A percentile compares a stretch with the other conserved stretches of the same genome.
phyloP scores from a whole-genome alignment of 2,329 filamentous ascomycete genomes.

The Ascochyta clinopodiicola region DNA sequence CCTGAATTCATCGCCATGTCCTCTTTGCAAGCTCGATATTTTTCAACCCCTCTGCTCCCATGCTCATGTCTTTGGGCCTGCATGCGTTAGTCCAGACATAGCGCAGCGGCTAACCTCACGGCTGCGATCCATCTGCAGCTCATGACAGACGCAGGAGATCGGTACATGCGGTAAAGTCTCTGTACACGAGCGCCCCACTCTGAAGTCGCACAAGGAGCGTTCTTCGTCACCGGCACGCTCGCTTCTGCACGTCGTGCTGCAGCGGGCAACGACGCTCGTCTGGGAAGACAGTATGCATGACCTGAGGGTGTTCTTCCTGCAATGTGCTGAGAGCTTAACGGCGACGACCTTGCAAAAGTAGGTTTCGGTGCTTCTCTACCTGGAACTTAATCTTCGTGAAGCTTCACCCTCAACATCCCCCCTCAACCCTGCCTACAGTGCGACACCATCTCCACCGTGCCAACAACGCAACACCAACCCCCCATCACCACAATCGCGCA shows the following conservation, averaged over 20 bases:
- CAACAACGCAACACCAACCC: slow-evolving; percentile 13
- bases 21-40: neutral
- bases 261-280: slow-evolving; percentile 12
- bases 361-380: too few relatives aligned
- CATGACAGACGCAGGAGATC: slow-evolving; percentile 20
- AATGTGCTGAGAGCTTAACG: neutral
- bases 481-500: neutral
- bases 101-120: slow-evolving; percentile 22
- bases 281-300: slow-evolving; percentile 12
- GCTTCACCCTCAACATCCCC: neutral
- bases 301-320: neutral
- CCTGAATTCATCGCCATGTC: neutral
- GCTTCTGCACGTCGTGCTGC: slow-evolving; percentile 26
- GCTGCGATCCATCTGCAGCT: slow-evolving; percentile 29
- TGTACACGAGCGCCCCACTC: slow-evolving; percentile 25
- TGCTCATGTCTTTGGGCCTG: slow-evolving; percentile 28
- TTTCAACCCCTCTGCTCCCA: slow-evolving; percentile 10
- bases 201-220: slow-evolving; percentile 24
- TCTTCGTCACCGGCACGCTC: slow-evolving; percentile 22
- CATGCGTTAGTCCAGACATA: slow-evolving; percentile 35
- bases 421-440: neutral
- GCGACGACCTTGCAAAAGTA: too few relatives aligned
- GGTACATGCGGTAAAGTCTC: slow-evolving; percentile 27
- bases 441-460: neutral
- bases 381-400: too few relatives aligned